Base-by-base conservation (phyloP, 2,329 filamentous ascomycete species). In the Alternaria dauci region DNA sequence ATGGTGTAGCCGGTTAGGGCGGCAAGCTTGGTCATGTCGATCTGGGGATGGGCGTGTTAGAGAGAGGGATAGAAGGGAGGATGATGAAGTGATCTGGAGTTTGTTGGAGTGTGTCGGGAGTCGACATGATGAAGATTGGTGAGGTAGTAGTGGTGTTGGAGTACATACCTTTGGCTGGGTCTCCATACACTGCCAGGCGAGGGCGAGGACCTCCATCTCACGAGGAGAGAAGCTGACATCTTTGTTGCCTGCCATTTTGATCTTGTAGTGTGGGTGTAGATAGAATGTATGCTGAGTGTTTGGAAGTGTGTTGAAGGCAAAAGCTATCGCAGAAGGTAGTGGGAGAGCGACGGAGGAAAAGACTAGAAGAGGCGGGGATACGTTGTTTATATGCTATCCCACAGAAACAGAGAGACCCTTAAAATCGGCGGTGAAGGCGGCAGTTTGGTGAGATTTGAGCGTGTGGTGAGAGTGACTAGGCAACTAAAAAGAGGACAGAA, bases 171-270 rank as follows among this genome's bases (percentile, higher is more conserved):
- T 78, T 23, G 75, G 75, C 36, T 75, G 65, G 0, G 16, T 44
- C 2, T 76, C 72, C 61, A 78, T 68, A 56, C 76, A 78, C 34
- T 77, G 74, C 76, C 75, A 78, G 1, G 74, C 72, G 0, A 76
- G 51, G 0, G 73, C 74, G 9, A 77, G 69, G 9, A 72, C 67
- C 52, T 77, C 66, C 61, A 68, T 73, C 55, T 77, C 75, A 14
- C 72, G 67, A 12, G 71, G 2, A 0, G 69, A 58, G 39, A 77
- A 66, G 12, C 23, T 53, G 44, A 65, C 43, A 0, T 53, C 36
- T 3, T 62, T 62, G 8, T 61, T 58, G 23, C 43, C 57, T 6
- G 66, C 12, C 63, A 70, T 71, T 44, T 28, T 61, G 52, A 18
- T 39, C 6, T 28, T 34, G 42, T 56, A 44, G 36, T 44, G 38